phyloP scores from a whole-genome alignment of 1,284 basidiomycete species.

The Limonomyces culmigenus region DNA sequence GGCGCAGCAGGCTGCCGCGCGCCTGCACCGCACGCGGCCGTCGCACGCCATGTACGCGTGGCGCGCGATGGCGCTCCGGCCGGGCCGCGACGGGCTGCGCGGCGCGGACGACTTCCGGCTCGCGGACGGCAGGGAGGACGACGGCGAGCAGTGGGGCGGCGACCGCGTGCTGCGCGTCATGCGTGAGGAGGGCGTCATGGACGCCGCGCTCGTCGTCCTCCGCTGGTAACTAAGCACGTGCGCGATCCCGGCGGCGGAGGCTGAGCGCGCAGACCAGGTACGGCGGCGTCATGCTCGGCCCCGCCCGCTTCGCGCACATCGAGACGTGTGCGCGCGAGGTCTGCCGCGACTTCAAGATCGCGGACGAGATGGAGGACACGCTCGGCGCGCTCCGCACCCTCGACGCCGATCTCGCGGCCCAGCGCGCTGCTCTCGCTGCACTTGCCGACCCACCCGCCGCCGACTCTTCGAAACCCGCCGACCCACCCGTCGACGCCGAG shows the following conservation, averaged over 20 bases:
- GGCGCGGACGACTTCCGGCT: slow-evolving; percentile 63
- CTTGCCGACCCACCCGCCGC: slow-evolving; percentile 1
- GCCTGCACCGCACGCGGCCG: slow-evolving; percentile 36
- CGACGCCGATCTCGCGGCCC: slow-evolving; percentile 38
- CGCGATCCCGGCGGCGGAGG: too few relatives aligned
- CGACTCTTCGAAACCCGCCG: too few relatives aligned
- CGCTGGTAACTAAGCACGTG: slow-evolving; percentile 50
- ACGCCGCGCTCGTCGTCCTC: slow-evolving; percentile 56
- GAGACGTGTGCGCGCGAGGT: slow-evolving; percentile 60
- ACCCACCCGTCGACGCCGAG: too few relatives aligned
- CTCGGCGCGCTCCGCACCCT: slow-evolving; percentile 38
- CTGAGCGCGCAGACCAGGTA: slow-evolving; percentile 37
- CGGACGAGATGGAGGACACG: slow-evolving; percentile 48
- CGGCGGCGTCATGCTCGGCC: slow-evolving; percentile 57
- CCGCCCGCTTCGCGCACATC: slow-evolving; percentile 63
- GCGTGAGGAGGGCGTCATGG: slow-evolving; percentile 40
- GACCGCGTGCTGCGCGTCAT: slow-evolving; percentile 49
- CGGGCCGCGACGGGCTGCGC: slow-evolving; percentile 45
- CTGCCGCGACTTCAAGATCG: slow-evolving; percentile 43
- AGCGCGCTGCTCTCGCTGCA: slow-evolving; percentile 25
- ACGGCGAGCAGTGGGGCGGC: slow-evolving; percentile 58
- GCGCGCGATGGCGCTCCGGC: slow-evolving; percentile 59
- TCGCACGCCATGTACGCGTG: slow-evolving; percentile 57
- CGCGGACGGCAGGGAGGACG: slow-evolving; percentile 41
- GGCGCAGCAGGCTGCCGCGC: too few relatives aligned